Conservation (phyloP, 1,284 basidiomycete species). For the Ganoderma multipileum region DNA sequence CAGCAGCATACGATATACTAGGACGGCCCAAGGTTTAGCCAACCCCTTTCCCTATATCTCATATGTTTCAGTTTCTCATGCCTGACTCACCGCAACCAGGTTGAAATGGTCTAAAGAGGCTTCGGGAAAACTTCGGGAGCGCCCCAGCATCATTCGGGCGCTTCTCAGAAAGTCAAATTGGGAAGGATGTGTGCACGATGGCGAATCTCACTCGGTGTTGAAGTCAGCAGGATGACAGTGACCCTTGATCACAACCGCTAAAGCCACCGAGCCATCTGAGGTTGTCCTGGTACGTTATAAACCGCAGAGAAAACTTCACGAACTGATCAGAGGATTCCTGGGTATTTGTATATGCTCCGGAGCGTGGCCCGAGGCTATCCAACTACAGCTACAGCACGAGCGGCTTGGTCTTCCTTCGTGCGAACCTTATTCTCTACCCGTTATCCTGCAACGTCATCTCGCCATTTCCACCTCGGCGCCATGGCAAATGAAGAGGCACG, state of each 20-base stretch:
- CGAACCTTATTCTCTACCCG: not conserved
- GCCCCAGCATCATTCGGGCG: not conserved
- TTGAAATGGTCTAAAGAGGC: not conserved
- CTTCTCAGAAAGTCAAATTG: not conserved
- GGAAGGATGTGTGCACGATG: slow-evolving; percentile 4
- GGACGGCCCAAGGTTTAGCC: not conserved
- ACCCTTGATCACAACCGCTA: not conserved
- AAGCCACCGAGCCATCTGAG: not conserved
- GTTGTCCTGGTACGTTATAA: not conserved
- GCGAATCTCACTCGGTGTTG: not conserved
- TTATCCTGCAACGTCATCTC: not conserved
- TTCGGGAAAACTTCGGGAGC: not conserved
- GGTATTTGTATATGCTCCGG: not conserved
- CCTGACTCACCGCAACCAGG: not conserved
- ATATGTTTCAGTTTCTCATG: not conserved
- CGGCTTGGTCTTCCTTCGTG: not conserved
- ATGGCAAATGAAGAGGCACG: slow-evolving; percentile 25
- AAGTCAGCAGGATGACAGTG: not conserved
- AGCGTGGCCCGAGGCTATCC: not conserved
- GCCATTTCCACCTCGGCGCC: not conserved
- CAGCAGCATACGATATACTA: not conserved
- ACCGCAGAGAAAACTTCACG: not conserved
- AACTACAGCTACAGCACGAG: not conserved
- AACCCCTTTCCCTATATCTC: not conserved
- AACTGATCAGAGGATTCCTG: not conserved